Base-by-base conservation (phyloP, 345 rosid species). In the Syzygium jambos region DNA sequence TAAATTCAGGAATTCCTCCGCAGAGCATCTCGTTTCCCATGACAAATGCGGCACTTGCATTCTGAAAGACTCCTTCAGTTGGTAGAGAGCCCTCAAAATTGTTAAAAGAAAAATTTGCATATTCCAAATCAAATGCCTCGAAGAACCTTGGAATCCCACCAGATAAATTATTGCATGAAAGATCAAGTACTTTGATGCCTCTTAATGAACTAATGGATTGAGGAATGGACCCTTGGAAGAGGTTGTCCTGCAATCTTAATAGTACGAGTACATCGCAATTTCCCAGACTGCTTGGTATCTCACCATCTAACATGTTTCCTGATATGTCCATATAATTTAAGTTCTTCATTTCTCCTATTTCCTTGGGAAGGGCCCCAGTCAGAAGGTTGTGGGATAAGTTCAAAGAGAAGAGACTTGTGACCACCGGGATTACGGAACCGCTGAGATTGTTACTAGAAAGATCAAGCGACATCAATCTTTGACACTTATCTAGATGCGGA, bases 161-260 rank as follows among this genome's bases (percentile, higher is more conserved):
- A 19, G 23, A 54, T 54, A 52, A 52, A 52, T 93, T 92, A 29
- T 34, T 27, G 5, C 54, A 5, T 52, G 94, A 91, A 22, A 93
- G 89, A 88, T 92, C 93, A 14, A 93, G 52, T 9, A 34, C 17
- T 17, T 88, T 51, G 25, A 92, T 89, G 43, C 87, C 89, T 89
- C 59, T 89, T 56, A 92, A 51, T 23, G 85, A 65, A 53, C 87
- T 85, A 19, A 93, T 78, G 11, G 92, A 91, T 2, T 83, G 25
- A 54, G 94, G 93, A 34, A 93, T 90, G 57, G 68, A 30, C 2
- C 93, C 93, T 59, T 84, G 85, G 34, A 93, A 91, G 27, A 51
- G 34, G 65, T 93, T 92, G 0, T 82, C 88, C 4, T 73, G 51
- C 91, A 93, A 3, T 6, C 27, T 4, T 9, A 91, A 85, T 54